A percentile compares a stretch with the other conserved stretches of the same genome.
These are phyloP conservation scores for Arabidopsis lyrata DNA, from an alignment of 441 rosid species.

Conservation along the genomic window DNA sequence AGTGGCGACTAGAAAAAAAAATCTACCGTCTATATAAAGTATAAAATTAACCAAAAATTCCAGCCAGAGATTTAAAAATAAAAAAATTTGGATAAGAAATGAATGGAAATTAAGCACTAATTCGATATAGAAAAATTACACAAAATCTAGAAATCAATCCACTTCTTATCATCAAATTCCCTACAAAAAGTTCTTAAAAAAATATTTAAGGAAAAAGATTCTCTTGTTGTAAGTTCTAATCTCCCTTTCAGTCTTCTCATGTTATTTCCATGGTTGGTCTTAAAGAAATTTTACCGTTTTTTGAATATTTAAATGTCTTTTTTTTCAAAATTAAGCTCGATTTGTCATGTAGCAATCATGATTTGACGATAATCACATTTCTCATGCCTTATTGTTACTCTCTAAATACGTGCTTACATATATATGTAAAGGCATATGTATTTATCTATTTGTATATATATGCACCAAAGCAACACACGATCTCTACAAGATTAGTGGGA, in stretches of 20 bases:
- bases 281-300: conserved; percentile 37
- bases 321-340: conserved; percentile 35
- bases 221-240: conserved; percentile 32
- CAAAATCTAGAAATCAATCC: conserved; percentile 12
- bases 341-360: conserved; percentile 51
- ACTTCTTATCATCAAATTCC: not conserved
- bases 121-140: not conserved
- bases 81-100: not conserved
- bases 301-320: conserved; percentile 18
- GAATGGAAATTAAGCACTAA: not conserved
- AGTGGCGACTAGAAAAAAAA: not conserved
- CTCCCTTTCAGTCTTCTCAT: conserved; percentile 35
- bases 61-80: not conserved
- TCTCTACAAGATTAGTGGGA: conserved; percentile 42
- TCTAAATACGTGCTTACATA: conserved; percentile 28
- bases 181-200: not conserved
- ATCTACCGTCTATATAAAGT: not conserved
- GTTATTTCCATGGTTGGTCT: conserved; percentile 40
- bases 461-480: conserved; percentile 45
- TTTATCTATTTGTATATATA: not conserved
- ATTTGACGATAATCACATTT: conserved; percentile 48
- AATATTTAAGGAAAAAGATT: conserved; percentile 3
- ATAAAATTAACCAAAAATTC: not conserved
- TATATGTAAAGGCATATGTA: conserved; percentile 16
- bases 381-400: conserved; percentile 42